Percentiles rank a stretch among this genome's conserved stretches.
These are phyloP conservation scores for Trifolium fragiferum DNA, from an alignment of 306 rosid species.

Conservation along the genomic window DNA sequence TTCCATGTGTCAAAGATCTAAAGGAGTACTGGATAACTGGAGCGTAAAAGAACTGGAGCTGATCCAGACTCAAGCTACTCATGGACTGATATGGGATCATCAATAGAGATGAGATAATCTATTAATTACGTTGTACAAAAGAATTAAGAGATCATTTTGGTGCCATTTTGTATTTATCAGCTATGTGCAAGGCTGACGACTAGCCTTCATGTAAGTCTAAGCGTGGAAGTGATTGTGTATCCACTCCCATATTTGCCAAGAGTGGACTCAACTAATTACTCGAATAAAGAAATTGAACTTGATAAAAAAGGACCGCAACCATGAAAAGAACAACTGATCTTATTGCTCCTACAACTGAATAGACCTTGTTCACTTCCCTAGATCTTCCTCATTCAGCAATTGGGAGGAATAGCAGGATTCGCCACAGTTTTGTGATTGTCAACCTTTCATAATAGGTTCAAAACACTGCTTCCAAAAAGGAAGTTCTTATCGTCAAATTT, in stretches of 20 bases:
- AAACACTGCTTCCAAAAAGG: background rate
- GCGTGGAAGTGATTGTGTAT: background rate
- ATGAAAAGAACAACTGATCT: background rate
- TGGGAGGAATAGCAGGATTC: background rate
- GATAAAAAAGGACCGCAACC: background rate
- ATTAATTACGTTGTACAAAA: background rate
- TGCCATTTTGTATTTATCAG: background rate
- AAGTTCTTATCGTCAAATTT: background rate
- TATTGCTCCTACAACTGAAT: background rate
- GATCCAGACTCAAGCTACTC: too few species aligned
- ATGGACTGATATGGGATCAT: background rate
- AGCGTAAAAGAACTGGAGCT: too few species aligned
- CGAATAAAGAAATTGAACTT: background rate
- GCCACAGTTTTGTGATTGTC: background rate
- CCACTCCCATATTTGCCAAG: background rate
- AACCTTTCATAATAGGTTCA: background rate
- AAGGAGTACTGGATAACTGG: too few species aligned
- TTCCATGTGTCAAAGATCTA: too few species aligned
- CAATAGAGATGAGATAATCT: background rate
- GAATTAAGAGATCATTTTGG: background rate
- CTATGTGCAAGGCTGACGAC: background rate
- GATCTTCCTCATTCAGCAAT: background rate
- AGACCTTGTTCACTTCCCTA: background rate
- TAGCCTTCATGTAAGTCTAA: background rate
- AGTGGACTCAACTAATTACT: background rate